These are phyloP conservation scores for Prillingera fragicola DNA, from an alignment of 1,284 basidiomycete genomes.

Conservation along the genomic window DNA sequence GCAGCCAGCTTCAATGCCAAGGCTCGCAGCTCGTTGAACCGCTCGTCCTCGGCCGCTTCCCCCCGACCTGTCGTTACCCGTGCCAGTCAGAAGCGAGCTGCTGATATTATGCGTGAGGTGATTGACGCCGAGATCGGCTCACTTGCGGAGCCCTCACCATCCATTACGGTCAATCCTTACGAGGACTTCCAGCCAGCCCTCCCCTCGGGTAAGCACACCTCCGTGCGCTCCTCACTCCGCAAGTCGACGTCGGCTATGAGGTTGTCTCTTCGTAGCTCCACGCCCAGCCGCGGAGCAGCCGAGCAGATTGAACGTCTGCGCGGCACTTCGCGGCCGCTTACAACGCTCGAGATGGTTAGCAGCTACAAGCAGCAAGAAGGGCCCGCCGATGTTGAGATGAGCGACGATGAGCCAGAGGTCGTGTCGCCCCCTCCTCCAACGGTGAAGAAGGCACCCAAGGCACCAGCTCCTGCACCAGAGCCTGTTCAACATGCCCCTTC, in stretches of 20 bases:
- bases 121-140: conserved; percentile 33
- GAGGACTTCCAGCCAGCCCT: conserved; percentile 14
- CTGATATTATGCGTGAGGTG: conserved; percentile 36
- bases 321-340: conserved; percentile 11
- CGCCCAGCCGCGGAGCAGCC: conserved; percentile 38
- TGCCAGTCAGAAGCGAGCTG: conserved; percentile 27
- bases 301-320: conserved; percentile 28
- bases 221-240: conserved; percentile 5
- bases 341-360: conserved; percentile 22
- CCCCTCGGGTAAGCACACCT: conserved; percentile 4
- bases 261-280: conserved; percentile 12
- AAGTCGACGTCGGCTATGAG: conserved; percentile 4
- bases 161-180: conserved; percentile 40
- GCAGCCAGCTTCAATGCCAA: conserved; percentile 12
- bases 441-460: neutral
- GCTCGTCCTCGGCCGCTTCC: conserved; percentile 3
- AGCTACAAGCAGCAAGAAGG: conserved; percentile 10
- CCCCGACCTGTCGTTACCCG: conserved; percentile 13
- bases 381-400: conserved; percentile 8
- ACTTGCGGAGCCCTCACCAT: conserved; percentile 12
- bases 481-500: conserved; percentile 5
- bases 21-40: neutral
- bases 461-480: conserved; percentile 4
- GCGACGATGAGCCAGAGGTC: neutral
- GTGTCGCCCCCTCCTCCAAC: neutral